Evolutionary conservation across 2,329 filamentous ascomycete genomes (phyloP), one percentile per base, ranked within the genome.

Genomic region (Penicillium sp.): DNA sequence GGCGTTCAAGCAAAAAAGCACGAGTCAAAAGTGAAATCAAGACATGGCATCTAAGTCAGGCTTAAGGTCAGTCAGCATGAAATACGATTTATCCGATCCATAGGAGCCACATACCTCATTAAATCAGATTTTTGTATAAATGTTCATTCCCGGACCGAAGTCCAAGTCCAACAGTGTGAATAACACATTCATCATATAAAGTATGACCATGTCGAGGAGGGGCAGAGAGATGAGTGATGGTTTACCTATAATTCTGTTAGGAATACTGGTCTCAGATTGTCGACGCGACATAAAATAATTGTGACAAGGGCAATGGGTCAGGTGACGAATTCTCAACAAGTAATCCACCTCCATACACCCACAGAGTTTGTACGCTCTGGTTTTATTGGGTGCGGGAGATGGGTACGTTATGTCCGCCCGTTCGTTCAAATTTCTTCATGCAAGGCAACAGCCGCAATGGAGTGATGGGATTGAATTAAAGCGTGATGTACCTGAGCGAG

Each of bases 301-400:
- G 60, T 61, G 55, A 65, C 47, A 60, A 64, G 62, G 63, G 67
- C 58, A 62, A 61, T 68, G 60, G 57, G 60, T 86, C 84, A 86
- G 84, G 73, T 83, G 82, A 86, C 84, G 84, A 85, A 75, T 79
- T 85, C 80, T 87, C 84, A 86, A 86, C 84, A 86, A 85, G 81
- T 81, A 81, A 66, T 75, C 78, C 80, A 76, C 67, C 72, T 69
- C 64, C 73, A 67, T 73, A 73, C 79, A 81, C 72, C 81, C 79
- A 79, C 82, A 82, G 78, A 77, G 82, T 84, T 86, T 86, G 84
- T 86, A 86, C 81, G 82, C 73, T 77, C 77, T 78, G 77, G 75
- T 75, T 82, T 77, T 79, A 64, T 74, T 73, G 80, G 77, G 76
- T 79, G 79, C 69, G 70, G 73, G 69, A 69, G 64, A 76, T 71